Evolutionary conservation across 2,329 filamentous ascomycete species (phyloP).

Genomic region (Parafenestella ontariensis): DNA sequence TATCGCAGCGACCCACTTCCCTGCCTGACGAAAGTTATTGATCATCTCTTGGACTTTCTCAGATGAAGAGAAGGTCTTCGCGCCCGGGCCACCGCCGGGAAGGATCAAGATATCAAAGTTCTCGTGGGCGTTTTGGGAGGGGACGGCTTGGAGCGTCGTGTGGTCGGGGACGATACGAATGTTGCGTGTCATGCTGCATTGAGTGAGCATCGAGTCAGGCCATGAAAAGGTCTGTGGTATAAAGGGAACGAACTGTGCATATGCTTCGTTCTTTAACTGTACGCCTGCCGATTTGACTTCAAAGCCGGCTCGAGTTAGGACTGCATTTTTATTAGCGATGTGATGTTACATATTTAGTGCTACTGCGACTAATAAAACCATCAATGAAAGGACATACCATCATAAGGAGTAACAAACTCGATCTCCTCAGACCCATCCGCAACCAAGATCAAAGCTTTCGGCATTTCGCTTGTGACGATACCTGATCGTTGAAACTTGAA

Average conservation of each 20-base stretch:
- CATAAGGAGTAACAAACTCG: slow-evolving; percentile 51
- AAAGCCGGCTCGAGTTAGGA: slow-evolving; percentile 49
- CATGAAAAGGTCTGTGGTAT: not conserved
- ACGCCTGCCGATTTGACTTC: slow-evolving; percentile 47
- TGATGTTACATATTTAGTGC: not conserved
- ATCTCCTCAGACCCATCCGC: slow-evolving; percentile 52
- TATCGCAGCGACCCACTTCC: slow-evolving; percentile 46
- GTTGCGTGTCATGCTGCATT: slow-evolving; percentile 45
- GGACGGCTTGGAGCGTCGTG: slow-evolving; percentile 25
- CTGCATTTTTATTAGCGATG: slow-evolving; percentile 18
- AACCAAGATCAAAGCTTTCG: slow-evolving; percentile 47
- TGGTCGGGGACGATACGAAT: slow-evolving; percentile 47
- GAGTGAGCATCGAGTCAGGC: not conserved
- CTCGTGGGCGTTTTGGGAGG: slow-evolving; percentile 18
- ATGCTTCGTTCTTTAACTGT: slow-evolving; percentile 38
- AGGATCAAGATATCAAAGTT: slow-evolving; percentile 46
- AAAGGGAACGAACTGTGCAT: slow-evolving; percentile 36
- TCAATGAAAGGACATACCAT: slow-evolving; percentile 34
- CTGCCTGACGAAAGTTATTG: slow-evolving; percentile 32
- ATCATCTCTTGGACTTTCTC: slow-evolving; percentile 39
- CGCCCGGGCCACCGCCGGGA: slow-evolving; percentile 48
- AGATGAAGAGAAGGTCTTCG: slow-evolving; percentile 42
- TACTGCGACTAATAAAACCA: not conserved
- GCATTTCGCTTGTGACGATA: slow-evolving; percentile 23
- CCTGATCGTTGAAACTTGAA: not conserved